Conservation (phyloP, 768 basidiomycete genomes). For the Gloeophyllum trabeum region DNA sequence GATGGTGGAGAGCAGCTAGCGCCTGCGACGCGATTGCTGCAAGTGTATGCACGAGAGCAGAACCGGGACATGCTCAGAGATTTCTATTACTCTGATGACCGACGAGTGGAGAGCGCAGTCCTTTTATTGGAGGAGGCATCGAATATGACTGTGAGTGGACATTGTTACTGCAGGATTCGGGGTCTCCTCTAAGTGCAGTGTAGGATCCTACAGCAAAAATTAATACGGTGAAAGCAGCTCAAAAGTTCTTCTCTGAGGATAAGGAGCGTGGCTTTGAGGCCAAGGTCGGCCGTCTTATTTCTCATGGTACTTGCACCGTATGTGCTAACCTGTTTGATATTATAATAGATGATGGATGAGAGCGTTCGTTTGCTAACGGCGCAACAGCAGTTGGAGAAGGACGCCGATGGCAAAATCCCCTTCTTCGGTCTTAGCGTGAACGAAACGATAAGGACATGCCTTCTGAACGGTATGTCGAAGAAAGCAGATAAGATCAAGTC, state of each 20-base stretch:
- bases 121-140: slow-evolving; percentile 78
- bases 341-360: slow-evolving; percentile 85
- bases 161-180: neutral
- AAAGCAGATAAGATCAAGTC: slow-evolving; percentile 79
- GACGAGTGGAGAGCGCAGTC: slow-evolving; percentile 88
- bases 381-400: slow-evolving; percentile 85
- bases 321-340: neutral
- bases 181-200: neutral
- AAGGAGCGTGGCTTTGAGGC: slow-evolving; percentile 88
- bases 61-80: slow-evolving; percentile 88
- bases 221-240: slow-evolving; percentile 65
- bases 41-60: slow-evolving; percentile 86
- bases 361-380: slow-evolving; percentile 57
- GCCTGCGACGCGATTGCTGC: slow-evolving; percentile 69
- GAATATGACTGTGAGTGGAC: slow-evolving; percentile 39
- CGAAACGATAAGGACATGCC: slow-evolving; percentile 71
- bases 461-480: slow-evolving; percentile 74
- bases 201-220: slow-evolving; percentile 71
- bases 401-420: slow-evolving; percentile 61
- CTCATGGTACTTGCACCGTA: neutral
- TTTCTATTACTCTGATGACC: slow-evolving; percentile 96
- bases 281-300: slow-evolving; percentile 37
- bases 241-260: slow-evolving; percentile 92
- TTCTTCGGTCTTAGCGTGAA: slow-evolving; percentile 83
- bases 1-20: slow-evolving; percentile 70